These are phyloP conservation scores for Tieghemostelium lacteum DNA, from an alignment of 78 protist genomes.

Conservation along the genomic window DNA sequence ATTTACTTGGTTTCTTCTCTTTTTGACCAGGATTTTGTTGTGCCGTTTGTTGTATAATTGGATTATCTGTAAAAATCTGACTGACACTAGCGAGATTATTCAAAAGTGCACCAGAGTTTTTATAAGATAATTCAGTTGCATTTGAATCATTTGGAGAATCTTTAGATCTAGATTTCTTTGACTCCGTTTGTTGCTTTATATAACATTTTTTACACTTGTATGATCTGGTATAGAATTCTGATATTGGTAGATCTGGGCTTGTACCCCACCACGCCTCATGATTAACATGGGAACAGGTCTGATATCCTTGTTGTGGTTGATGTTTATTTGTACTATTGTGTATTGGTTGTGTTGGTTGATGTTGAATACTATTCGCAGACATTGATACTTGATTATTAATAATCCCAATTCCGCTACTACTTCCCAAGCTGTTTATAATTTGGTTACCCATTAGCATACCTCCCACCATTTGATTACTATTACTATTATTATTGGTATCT, in stretches of 20 bases:
- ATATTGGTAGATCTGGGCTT: conserved; percentile 38
- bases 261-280: conserved; percentile 76
- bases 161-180: conserved; percentile 13
- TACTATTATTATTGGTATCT: background rate
- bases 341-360: conserved; percentile 33
- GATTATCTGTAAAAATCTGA: background rate
- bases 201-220: conserved; percentile 72
- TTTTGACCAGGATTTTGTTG: background rate
- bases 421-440: background rate
- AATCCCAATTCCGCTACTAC: background rate
- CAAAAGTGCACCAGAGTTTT: background rate
- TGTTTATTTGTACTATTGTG: background rate
- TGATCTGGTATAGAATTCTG: conserved; percentile 68
- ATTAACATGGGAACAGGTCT: conserved; percentile 60
- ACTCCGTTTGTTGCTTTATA: conserved; percentile 64
- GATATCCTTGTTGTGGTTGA: conserved; percentile 9
- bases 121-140: background rate
- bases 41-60: background rate
- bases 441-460: background rate
- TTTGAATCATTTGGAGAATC: background rate
- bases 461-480: background rate
- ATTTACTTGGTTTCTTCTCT: background rate
- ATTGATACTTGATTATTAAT: conserved; percentile 2
- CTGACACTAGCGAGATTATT: conserved; percentile 5
- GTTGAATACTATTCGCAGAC: background rate